Percentiles rank a stretch among this genome's conserved stretches.
These are phyloP conservation scores for Geopyxis carbonaria DNA, from an alignment of 495 filamentous ascomycete genomes.

Conservation along the genomic window DNA sequence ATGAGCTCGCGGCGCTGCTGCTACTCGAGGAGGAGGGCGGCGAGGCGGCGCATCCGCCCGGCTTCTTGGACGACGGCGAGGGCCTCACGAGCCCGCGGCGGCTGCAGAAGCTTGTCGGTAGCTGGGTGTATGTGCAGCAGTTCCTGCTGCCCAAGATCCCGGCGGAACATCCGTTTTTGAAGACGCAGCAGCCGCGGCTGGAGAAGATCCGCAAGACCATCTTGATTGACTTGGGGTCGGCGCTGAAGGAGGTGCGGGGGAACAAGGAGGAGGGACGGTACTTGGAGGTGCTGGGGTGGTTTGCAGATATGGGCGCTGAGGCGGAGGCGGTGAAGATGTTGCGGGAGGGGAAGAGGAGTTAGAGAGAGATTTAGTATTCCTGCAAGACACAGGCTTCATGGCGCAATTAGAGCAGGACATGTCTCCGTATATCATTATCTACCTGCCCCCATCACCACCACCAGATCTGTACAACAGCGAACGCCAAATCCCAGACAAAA, in stretches of 20 bases:
- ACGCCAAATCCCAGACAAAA: too few species aligned
- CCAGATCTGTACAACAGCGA: too few species aligned
- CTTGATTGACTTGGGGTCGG: constrained; percentile 63
- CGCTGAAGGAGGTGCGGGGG: constrained; percentile 50
- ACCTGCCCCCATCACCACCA: too few species aligned
- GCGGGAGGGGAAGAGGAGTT: constrained; percentile 33
- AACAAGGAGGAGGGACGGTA: constrained; percentile 37
- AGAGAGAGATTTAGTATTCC: too few species aligned
- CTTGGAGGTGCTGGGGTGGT: constrained; percentile 57
- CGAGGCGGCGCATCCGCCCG: constrained; percentile 4
- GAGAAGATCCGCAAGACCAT: constrained; percentile 54
- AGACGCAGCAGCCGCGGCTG: constrained; percentile 39
- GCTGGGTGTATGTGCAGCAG: constrained; percentile 28
- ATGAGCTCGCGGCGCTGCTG: constrained; percentile 58
- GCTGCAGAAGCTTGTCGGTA: constrained; percentile 29
- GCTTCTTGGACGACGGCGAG: constrained; percentile 14
- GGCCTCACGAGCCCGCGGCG: constrained; percentile 27
- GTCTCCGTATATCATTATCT: too few species aligned
- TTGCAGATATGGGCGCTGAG: constrained; percentile 58
- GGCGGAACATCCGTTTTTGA: constrained; percentile 46
- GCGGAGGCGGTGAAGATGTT: constrained; percentile 56
- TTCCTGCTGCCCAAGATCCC: constrained; percentile 31
- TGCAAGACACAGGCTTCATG: too few species aligned
- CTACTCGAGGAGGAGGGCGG: constrained; percentile 12
- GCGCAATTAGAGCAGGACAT: too few species aligned